Conservation (phyloP, 139 green algal species). For the Tetradesmus lagerheimii region DNA sequence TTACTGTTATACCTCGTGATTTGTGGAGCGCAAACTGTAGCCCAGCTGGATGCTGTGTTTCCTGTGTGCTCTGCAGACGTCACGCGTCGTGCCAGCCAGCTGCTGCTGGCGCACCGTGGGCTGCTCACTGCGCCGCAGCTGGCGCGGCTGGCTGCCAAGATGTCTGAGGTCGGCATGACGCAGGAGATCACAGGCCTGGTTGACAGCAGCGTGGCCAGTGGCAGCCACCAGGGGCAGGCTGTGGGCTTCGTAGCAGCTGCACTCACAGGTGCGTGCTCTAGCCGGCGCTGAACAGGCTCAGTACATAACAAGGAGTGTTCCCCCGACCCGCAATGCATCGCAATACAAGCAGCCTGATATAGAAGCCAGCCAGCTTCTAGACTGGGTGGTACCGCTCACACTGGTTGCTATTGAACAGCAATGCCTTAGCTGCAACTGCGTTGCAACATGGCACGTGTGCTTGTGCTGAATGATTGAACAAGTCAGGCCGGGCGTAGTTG, state of each 20-base stretch:
- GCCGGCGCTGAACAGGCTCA: too few relatives aligned
- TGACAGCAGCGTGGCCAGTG: slow-evolving; percentile 12
- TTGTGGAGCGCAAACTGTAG: neutral
- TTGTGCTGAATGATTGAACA: too few relatives aligned
- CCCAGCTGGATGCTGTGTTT: neutral
- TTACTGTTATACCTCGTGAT: too few relatives aligned
- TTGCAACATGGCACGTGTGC: too few relatives aligned
- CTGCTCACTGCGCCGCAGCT: slow-evolving; percentile 40
- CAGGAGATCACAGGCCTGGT: slow-evolving; percentile 32
- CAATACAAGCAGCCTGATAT: too few relatives aligned
- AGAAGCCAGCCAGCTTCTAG: too few relatives aligned
- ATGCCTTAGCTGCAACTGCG: too few relatives aligned
- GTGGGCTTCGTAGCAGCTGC: slow-evolving; percentile 46
- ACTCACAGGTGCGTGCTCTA: slow-evolving; percentile 22
- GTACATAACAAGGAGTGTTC: neutral
- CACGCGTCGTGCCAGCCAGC: slow-evolving; percentile 11
- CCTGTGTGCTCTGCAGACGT: slow-evolving; percentile 34
- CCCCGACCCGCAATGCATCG: too few relatives aligned
- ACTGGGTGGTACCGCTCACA: too few relatives aligned
- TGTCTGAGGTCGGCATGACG: slow-evolving; percentile 46
- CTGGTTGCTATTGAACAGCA: too few relatives aligned
- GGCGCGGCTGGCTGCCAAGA: slow-evolving; percentile 44
- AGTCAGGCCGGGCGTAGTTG: too few relatives aligned
- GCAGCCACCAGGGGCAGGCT: slow-evolving; percentile 40
- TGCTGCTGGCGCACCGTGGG: slow-evolving; percentile 45